These are phyloP conservation scores for Trametes sanguinea DNA, from an alignment of 768 basidiomycete species.

Conservation along the genomic window DNA sequence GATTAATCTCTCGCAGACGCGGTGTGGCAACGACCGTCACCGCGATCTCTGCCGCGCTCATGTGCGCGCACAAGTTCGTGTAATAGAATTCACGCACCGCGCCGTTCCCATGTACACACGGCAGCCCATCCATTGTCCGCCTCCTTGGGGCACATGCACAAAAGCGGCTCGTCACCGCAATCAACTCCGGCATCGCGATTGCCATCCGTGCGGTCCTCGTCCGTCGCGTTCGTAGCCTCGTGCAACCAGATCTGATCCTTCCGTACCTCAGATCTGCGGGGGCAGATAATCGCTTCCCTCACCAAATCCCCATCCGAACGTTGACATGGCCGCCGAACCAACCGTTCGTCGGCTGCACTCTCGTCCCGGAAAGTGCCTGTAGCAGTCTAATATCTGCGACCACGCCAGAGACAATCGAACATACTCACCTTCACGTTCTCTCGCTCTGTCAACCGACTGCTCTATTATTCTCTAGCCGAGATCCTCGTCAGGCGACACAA, in stretches of 20 bases:
- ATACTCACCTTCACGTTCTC: slow-evolving; percentile 1
- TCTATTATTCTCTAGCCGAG: slow-evolving; percentile 10
- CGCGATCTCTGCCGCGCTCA: slow-evolving; percentile 2
- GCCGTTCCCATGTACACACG: slow-evolving; percentile 17
- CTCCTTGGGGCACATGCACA: slow-evolving; percentile 9
- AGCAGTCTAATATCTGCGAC: slow-evolving; percentile 5
- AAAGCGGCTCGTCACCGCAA: slow-evolving; percentile 10
- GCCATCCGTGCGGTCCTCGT: background rate
- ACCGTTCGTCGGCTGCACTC: background rate
- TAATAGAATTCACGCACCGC: background rate
- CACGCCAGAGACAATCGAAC: slow-evolving; percentile 4
- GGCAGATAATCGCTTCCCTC: background rate
- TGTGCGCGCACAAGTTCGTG: background rate
- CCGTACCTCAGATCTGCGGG: slow-evolving; percentile 10
- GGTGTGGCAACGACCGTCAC: background rate
- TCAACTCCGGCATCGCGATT: slow-evolving; percentile 7
- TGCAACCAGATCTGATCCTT: slow-evolving; percentile 9
- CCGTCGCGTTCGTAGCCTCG: slow-evolving; percentile 10
- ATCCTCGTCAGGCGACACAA: background rate
- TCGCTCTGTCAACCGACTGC: background rate
- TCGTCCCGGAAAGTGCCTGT: slow-evolving; percentile 6
- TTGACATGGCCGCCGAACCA: background rate
- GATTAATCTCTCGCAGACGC: background rate
- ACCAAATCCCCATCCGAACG: too few species aligned
- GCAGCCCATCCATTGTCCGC: slow-evolving; percentile 13